Evolutionary conservation across 164 flowering plant species (phyloP).

Genomic region (Hamamelis virginiana): DNA sequence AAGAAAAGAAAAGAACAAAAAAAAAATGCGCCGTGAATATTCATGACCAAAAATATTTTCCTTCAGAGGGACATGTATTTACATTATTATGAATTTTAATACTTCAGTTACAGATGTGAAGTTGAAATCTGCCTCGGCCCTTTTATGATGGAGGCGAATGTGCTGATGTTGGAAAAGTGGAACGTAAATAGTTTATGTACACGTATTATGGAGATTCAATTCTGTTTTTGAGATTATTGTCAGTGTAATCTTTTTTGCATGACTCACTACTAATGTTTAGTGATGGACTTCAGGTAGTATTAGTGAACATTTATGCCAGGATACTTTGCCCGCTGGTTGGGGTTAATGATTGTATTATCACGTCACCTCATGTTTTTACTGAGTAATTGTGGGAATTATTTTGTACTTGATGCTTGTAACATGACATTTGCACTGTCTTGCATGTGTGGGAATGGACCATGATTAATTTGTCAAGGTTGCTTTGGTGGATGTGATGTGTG

Average conservation of each 20-base stretch:
- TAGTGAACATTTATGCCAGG: no score
- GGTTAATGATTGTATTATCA: no score
- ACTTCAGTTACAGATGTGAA: conserved; percentile 1
- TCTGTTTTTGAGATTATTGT: background rate
- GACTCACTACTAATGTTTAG: background rate
- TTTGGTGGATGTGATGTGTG: no score
- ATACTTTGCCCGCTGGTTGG: no score
- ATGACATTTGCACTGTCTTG: no score
- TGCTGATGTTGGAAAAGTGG: conserved; percentile 4
- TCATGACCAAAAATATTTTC: conserved; percentile 10
- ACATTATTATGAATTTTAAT: conserved; percentile 8
- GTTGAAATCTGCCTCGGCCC: conserved; percentile 2
- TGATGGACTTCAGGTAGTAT: no score
- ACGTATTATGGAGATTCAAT: conserved; percentile 14
- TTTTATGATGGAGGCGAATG: background rate
- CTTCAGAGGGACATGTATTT: conserved; percentile 6
- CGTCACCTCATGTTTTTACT: no score
- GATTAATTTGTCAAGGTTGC: no score
- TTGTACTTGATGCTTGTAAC: no score
- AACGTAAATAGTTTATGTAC: conserved; percentile 12
- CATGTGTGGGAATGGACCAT: no score
- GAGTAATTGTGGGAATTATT: no score
- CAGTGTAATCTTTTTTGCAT: background rate
- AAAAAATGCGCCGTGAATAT: conserved; percentile 10
- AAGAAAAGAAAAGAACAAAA: no score